Percentiles rank a stretch among this genome's conserved stretches.
Conservation (phyloP, 2,329 filamentous ascomycete genomes). For the Cladosporium sp. region DNA sequence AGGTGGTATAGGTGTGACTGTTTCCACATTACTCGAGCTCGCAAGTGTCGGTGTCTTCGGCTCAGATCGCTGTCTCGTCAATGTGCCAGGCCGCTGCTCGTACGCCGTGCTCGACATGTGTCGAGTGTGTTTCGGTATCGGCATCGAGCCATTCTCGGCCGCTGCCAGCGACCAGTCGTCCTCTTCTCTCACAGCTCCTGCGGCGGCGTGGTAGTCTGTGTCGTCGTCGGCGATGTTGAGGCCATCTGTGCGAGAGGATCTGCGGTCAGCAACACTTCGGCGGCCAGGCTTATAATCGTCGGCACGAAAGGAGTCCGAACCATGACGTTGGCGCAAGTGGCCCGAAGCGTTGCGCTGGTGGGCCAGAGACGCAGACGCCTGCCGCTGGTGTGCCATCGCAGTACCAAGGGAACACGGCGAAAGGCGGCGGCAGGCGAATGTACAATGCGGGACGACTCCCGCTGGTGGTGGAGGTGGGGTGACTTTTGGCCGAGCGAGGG, state of each 20-base stretch:
- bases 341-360: slow-evolving; percentile 23
- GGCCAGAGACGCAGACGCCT: slow-evolving; percentile 13
- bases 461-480: not conserved
- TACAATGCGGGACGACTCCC: slow-evolving; percentile 5
- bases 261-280: slow-evolving; percentile 14
- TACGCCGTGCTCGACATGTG: slow-evolving; percentile 1
- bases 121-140: not conserved
- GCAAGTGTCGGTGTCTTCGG: slow-evolving; percentile 8
- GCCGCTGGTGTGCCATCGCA: slow-evolving; percentile 25
- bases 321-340: slow-evolving; percentile 31
- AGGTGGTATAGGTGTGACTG: slow-evolving; percentile 18
- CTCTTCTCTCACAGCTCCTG: slow-evolving; percentile 7
- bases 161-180: slow-evolving; percentile 21
- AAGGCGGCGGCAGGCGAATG: slow-evolving; percentile 1
- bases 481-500: not conserved
- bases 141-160: slow-evolving; percentile 20
- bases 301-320: slow-evolving; percentile 23
- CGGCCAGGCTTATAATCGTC: slow-evolving; percentile 11
- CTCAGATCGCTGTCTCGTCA: slow-evolving; percentile 12
- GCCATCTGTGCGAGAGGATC: slow-evolving; percentile 11
- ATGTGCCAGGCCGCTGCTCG: not conserved
- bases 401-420: not conserved
- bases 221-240: slow-evolving; percentile 19
- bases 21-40: not conserved
- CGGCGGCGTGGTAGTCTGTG: slow-evolving; percentile 10